Conservation (phyloP, 148 eudicot species). For the Polygonum maritimum region DNA sequence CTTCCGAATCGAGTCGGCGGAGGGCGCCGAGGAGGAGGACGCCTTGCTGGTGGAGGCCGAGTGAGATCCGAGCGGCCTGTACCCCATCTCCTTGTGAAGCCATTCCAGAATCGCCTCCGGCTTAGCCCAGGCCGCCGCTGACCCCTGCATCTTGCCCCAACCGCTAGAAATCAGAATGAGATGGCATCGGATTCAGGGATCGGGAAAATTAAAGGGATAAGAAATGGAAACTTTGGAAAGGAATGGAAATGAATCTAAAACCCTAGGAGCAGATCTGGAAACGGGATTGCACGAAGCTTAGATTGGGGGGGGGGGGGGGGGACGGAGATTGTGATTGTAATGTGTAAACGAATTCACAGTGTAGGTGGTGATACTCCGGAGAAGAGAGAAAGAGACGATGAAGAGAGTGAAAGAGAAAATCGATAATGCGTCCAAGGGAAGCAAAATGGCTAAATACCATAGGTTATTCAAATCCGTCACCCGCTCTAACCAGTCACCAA, state of each 20-base stretch:
- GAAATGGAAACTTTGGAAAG: neutral
- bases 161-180: neutral
- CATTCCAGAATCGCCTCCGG: slow-evolving; percentile 84
- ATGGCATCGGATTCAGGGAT: neutral
- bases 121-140: slow-evolving; percentile 35
- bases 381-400: neutral
- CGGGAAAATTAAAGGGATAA: neutral
- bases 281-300: neutral
- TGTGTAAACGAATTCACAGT: neutral
- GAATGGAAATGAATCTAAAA: neutral
- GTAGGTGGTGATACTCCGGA: neutral
- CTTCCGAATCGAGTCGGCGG: slow-evolving; percentile 58
- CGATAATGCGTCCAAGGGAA: neutral
- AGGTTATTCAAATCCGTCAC: neutral
- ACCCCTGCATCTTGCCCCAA: slow-evolving; percentile 38
- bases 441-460: neutral
- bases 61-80: slow-evolving; percentile 57
- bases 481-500: neutral
- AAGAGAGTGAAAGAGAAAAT: neutral
- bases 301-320: neutral
- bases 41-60: slow-evolving; percentile 39
- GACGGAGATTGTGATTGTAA: neutral
- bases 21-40: slow-evolving; percentile 24
- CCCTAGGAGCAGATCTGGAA: slow-evolving; percentile 14
- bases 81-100: slow-evolving; percentile 92